Percentiles rank a stretch among this genome's conserved stretches.
These are phyloP conservation scores for Acanthamoeba divionensis DNA, from an alignment of 208 protist species.

Conservation along the genomic window DNA sequence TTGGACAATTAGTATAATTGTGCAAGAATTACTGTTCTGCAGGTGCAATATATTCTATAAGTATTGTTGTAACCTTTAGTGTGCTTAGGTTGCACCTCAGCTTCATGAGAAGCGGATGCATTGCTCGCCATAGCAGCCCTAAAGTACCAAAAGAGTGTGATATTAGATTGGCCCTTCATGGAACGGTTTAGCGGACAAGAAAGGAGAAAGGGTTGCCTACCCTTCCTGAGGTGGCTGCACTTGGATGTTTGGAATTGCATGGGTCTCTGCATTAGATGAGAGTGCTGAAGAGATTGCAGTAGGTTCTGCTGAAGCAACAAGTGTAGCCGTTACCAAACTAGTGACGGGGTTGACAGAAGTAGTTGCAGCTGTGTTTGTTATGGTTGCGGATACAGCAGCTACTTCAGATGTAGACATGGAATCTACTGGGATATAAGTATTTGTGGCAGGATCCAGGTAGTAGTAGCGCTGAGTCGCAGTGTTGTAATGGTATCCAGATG, in stretches of 20 bases:
- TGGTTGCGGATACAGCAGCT: not conserved
- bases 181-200: too few relatives aligned
- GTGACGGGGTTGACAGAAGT: not conserved
- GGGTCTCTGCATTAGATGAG: not conserved
- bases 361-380: not conserved
- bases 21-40: not conserved
- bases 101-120: too few relatives aligned
- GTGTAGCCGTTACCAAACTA: not conserved
- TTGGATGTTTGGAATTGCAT: not conserved
- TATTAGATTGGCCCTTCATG: too few relatives aligned
- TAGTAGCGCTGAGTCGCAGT: slow-evolving; percentile 15
- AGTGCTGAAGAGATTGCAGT: not conserved
- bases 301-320: not conserved
- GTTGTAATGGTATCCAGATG: slow-evolving; percentile 13
- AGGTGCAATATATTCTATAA: not conserved
- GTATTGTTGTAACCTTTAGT: not conserved
- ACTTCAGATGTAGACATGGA: not conserved
- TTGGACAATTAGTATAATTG: not conserved
- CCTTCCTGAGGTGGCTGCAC: not conserved
- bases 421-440: not conserved
- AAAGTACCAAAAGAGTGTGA: too few relatives aligned
- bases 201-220: too few relatives aligned
- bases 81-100: too few relatives aligned
- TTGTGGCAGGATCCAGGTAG: not conserved
- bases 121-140: too few relatives aligned